These are phyloP conservation scores for Fusarium illudens DNA, from an alignment of 2,329 filamentous ascomycete genomes.

Conservation along the genomic window DNA sequence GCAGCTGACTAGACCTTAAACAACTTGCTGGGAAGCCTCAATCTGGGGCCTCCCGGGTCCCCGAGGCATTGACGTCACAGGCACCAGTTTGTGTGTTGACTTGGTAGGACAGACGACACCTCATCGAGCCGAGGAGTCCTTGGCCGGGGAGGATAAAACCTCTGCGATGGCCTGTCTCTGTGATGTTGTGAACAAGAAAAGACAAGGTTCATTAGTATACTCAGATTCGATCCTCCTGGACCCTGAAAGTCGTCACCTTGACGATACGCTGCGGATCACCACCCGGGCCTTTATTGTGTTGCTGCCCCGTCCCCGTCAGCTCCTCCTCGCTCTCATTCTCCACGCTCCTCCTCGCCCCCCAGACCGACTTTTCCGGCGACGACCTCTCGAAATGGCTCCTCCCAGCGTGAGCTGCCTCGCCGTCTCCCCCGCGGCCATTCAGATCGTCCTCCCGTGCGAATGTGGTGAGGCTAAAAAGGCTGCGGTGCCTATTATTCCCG, in stretches of 20 bases:
- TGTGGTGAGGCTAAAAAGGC: slow-evolving; percentile 43
- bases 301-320: slow-evolving; percentile 21
- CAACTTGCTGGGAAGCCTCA: neutral
- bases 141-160: slow-evolving; percentile 4
- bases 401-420: slow-evolving; percentile 31
- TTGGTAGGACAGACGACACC: neutral
- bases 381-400: slow-evolving; percentile 23
- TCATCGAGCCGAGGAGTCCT: neutral
- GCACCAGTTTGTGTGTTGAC: slow-evolving; percentile 1
- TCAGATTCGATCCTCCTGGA: slow-evolving; percentile 29
- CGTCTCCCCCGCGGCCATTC: slow-evolving; percentile 28
- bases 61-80: slow-evolving; percentile 25
- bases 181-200: neutral
- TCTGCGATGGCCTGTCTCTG: neutral
- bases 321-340: slow-evolving; percentile 36
- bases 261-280: slow-evolving; percentile 15
- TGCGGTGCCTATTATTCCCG: slow-evolving; percentile 19
- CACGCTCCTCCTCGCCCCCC: slow-evolving; percentile 12
- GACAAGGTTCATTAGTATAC: slow-evolving; percentile 14
- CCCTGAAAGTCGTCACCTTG: slow-evolving; percentile 31
- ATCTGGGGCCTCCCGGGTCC: neutral
- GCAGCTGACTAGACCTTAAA: neutral
- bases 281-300: neutral
- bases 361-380: slow-evolving; percentile 30
- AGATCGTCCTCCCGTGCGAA: slow-evolving; percentile 40